These are phyloP conservation scores for Rhipidocladum racemiflorum DNA, from an alignment of 176 grass and related monocot species.

Conservation along the genomic window DNA sequence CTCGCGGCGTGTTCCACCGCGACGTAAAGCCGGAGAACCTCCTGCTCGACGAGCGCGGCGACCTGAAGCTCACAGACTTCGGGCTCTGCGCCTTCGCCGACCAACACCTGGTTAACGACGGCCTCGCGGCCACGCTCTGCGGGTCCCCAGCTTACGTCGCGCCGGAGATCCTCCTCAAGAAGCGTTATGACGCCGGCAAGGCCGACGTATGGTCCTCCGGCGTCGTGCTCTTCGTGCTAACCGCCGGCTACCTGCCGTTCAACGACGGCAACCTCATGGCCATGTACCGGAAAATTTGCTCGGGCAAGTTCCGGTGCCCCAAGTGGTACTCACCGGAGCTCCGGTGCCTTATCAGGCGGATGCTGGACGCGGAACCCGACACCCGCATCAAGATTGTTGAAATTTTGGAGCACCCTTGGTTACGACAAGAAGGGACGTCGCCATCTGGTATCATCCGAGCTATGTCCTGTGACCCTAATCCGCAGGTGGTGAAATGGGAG, in stretches of 20 bases:
- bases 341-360: constrained; percentile 4
- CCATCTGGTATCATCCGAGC: background rate
- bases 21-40: constrained; percentile 55
- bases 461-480: background rate
- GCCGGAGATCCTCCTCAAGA: constrained; percentile 40
- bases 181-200: constrained; percentile 35
- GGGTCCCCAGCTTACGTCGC: constrained; percentile 41
- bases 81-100: constrained; percentile 45
- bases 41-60: constrained; percentile 42
- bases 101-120: constrained; percentile 15
- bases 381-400: constrained; percentile 30
- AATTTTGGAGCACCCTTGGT: constrained; percentile 40
- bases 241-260: constrained; percentile 49
- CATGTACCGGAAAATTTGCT: constrained; percentile 46
- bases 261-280: constrained; percentile 45
- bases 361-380: constrained; percentile 22
- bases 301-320: constrained; percentile 34
- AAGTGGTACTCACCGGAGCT: constrained; percentile 38
- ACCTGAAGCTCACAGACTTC: constrained; percentile 45
- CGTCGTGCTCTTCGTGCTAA: constrained; percentile 40
- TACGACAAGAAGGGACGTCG: background rate
- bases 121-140: constrained; percentile 34
- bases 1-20: constrained; percentile 52
- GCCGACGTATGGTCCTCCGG: constrained; percentile 46
- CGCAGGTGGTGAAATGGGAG: constrained; percentile 11